Conservation (phyloP, 768 basidiomycete genomes). For the Boletus reticuloceps region DNA sequence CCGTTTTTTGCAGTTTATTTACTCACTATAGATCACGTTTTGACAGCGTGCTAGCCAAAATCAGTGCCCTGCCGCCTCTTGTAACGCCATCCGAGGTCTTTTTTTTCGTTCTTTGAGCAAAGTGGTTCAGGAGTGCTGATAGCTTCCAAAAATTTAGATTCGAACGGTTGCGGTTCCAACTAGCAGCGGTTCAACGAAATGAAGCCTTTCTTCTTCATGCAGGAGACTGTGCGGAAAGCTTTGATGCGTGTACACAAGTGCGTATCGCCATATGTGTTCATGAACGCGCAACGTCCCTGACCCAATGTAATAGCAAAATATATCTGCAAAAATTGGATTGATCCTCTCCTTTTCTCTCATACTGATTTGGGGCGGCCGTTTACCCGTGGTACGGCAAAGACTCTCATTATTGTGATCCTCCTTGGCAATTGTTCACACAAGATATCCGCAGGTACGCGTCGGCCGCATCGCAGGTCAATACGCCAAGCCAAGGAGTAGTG, state of each 20-base stretch:
- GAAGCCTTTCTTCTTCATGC: slow-evolving; percentile 95
- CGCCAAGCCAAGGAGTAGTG: slow-evolving; percentile 88
- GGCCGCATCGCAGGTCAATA: slow-evolving; percentile 96
- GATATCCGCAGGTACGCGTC: slow-evolving; percentile 57
- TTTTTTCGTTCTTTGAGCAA: slow-evolving; percentile 1
- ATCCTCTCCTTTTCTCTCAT: slow-evolving; percentile 95
- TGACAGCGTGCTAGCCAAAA: slow-evolving; percentile 72
- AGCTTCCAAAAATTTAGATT: slow-evolving; percentile 45
- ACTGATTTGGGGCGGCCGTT: slow-evolving; percentile 87
- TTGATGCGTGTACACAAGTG: slow-evolving; percentile 87
- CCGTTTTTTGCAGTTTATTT: neutral
- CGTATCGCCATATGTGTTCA: slow-evolving; percentile 23
- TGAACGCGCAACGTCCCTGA: slow-evolving; percentile 7
- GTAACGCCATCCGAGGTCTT: slow-evolving; percentile 90
- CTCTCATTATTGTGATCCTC: neutral
- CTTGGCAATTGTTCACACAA: slow-evolving; percentile 4
- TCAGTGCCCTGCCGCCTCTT: slow-evolving; percentile 78
- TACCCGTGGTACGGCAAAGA: slow-evolving; percentile 73
- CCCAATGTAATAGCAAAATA: slow-evolving; percentile 62
- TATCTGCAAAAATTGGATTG: slow-evolving; percentile 83
- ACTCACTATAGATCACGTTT: neutral
- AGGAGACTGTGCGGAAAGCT: slow-evolving; percentile 97
- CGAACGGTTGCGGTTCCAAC: slow-evolving; percentile 77
- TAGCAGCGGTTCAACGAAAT: slow-evolving; percentile 76
- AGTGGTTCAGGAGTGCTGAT: slow-evolving; percentile 28